Evolutionary conservation across 805 yeast genomes (phyloP), one percentile per base, ranked within the genome.

Genomic region (Saccharomycopsis selenospora): DNA sequence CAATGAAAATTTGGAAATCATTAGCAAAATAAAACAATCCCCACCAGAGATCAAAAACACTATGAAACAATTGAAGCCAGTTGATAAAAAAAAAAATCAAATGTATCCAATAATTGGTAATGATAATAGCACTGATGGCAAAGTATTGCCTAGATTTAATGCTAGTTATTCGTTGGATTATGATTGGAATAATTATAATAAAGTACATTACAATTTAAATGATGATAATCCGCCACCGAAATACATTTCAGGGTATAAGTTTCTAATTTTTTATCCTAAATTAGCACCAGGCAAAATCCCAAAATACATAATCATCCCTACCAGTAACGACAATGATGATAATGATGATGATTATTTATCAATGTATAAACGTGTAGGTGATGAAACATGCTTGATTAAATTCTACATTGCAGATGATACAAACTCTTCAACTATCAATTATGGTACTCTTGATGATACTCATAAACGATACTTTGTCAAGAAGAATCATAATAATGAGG

Each of bases 141-240:
- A 14, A 2, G 10, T 40, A 8, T n/a, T 13, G 25, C 42, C 42
- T 2, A 40, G 25, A 20, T 40, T 17, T 20, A 8, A 24, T 10
- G 7, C 42, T 20, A 8, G 13, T 6, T 14, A n/a, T 23, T 23
- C 13, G 7, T 40, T 40, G 24, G 42, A 24, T 3, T 40, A 40
- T 3, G 42, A 40, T 13, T 40, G 42, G 42, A 40, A 40, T 20
- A 23, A 8, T 2, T 40, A 40, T n/a, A 40, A 40, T 20, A 40
- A 40, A n/a, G 24, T n/a, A 7, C 42, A 40, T 20, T 40, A 40
- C 24, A 40, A 24, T 20, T 40, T 40, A 20, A 23, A n/a, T 17
- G 20, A 40, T n/a, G 20, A 40, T 2, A 40, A 40, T 20, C 42
- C 42, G n/a, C 42, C 42, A 11, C 42, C 42, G 2, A 40, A 40